Evolutionary conservation across 2,329 filamentous ascomycete species (phyloP).

Genomic region (Pseudogymnoascus sp.): DNA sequence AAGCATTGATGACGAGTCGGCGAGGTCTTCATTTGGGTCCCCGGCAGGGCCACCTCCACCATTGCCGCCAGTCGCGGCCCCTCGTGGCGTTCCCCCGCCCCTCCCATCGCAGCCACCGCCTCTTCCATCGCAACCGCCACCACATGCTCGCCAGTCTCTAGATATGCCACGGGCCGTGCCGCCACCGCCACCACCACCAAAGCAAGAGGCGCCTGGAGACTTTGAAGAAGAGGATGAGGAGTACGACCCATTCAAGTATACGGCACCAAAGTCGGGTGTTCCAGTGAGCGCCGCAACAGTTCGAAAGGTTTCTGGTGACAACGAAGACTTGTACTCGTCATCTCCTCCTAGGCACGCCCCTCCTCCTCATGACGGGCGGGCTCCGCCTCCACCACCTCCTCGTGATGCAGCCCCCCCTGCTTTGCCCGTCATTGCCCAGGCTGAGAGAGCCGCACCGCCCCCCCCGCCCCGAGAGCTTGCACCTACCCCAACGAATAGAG

Average conservation of each 20-base stretch:
- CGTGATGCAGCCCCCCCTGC: conserved; percentile 36
- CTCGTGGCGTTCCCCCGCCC: conserved; percentile 56
- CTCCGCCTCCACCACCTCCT: conserved; percentile 39
- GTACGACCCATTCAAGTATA: conserved; percentile 60
- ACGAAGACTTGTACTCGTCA: conserved; percentile 28
- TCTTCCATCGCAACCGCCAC: conserved; percentile 29
- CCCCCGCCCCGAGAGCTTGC: conserved; percentile 28
- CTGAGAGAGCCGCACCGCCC: conserved; percentile 21
- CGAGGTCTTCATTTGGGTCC: conserved; percentile 39
- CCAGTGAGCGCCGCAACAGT: conserved; percentile 16
- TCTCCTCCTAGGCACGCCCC: conserved; percentile 26
- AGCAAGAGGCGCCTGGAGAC: conserved; percentile 27
- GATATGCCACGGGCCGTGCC: conserved; percentile 65
- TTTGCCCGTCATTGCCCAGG: conserved; percentile 17
- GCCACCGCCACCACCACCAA: conserved; percentile 51
- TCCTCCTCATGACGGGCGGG: conserved; percentile 31
- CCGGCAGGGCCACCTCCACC: conserved; percentile 40
- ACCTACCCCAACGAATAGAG: conserved; percentile 21
- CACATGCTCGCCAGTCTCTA: conserved; percentile 48
- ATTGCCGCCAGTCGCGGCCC: conserved; percentile 44
- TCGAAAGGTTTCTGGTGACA: conserved; percentile 15
- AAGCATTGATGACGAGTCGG: conserved; percentile 62
- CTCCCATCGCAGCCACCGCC: conserved; percentile 52
- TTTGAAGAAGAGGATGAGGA: conserved; percentile 60
- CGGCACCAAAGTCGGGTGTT: conserved; percentile 26